Conservation (phyloP, 2,329 filamentous ascomycete genomes). For the Biscogniauxia sp. region DNA sequence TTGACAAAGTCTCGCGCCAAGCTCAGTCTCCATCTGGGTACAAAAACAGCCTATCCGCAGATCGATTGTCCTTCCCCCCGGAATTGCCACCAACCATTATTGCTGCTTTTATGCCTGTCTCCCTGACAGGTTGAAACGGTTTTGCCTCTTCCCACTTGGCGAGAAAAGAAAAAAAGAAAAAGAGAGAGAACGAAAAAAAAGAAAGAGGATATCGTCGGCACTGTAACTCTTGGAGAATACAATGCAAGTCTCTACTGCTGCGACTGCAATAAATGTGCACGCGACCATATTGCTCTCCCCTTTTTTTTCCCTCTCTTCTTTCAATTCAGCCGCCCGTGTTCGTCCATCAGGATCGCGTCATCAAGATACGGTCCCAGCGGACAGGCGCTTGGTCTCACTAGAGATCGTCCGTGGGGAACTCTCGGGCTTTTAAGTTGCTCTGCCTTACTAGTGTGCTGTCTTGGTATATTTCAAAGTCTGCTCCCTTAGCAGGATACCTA, state of each 20-base stretch:
- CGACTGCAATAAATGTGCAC: background rate
- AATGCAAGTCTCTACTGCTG: conserved; percentile 13
- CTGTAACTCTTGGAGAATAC: conserved; percentile 9
- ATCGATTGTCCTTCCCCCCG: background rate
- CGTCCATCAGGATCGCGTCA: background rate
- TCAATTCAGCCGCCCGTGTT: background rate
- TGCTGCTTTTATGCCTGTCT: background rate
- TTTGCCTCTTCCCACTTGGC: background rate
- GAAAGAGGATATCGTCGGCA: background rate
- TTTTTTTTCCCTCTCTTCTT: background rate
- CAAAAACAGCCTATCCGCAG: background rate
- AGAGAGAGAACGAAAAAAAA: conserved; percentile 6
- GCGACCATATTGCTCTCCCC: no score
- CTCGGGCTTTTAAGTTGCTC: background rate
- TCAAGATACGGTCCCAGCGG: background rate
- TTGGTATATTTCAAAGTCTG: background rate
- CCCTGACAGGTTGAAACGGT: background rate
- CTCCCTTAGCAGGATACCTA: no score
- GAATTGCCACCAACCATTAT: background rate
- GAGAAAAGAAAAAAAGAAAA: conserved; percentile 4
- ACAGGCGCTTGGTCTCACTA: background rate
- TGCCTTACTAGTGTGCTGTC: background rate
- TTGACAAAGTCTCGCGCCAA: no score
- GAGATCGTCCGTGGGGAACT: background rate
- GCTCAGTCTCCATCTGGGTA: no score